Percentiles rank a stretch among this genome's conserved stretches.
Evolutionary conservation across 768 basidiomycete species (phyloP).

Genomic region (Mycena kentingensis): DNA sequence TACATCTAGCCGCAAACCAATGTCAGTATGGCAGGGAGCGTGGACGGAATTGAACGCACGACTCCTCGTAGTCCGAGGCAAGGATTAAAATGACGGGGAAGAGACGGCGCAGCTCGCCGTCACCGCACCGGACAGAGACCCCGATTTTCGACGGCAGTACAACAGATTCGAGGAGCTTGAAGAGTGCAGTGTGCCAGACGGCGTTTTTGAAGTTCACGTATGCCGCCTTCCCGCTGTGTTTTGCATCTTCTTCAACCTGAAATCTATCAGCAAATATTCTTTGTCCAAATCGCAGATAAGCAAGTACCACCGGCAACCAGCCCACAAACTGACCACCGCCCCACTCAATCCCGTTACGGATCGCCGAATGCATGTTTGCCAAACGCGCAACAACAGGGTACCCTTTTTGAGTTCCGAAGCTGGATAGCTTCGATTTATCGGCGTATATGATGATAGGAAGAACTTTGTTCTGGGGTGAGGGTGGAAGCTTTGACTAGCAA

Average conservation of each 20-base stretch:
- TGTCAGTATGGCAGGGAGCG: neutral
- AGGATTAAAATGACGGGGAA: slow-evolving; percentile 42
- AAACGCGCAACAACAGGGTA: slow-evolving; percentile 21
- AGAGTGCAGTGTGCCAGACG: slow-evolving; percentile 42
- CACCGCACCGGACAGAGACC: slow-evolving; percentile 26
- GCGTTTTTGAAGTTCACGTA: slow-evolving; percentile 36
- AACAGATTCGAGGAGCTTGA: slow-evolving; percentile 32
- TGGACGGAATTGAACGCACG: slow-evolving; percentile 36
- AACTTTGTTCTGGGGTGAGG: neutral
- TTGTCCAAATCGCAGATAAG: neutral
- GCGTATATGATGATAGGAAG: slow-evolving; percentile 23
- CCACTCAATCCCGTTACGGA: slow-evolving; percentile 17
- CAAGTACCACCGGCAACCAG: slow-evolving; percentile 17
- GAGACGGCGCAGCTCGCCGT: slow-evolving; percentile 28
- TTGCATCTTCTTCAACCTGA: slow-evolving; percentile 35
- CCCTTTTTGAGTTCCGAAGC: slow-evolving; percentile 21
- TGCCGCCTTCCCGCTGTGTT: slow-evolving; percentile 30
- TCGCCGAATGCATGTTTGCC: slow-evolving; percentile 13
- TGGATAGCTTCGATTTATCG: slow-evolving; percentile 25
- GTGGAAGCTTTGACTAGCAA: neutral
- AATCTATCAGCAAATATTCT: neutral
- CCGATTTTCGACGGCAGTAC: slow-evolving; percentile 24
- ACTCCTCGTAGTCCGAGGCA: slow-evolving; percentile 48
- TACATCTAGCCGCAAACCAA: slow-evolving; percentile 28
- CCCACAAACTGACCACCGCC: slow-evolving; percentile 26